Evolutionary conservation across 192 early-diverging fungal genomes (phyloP).

Genomic region (Glomus cerebriforme): DNA sequence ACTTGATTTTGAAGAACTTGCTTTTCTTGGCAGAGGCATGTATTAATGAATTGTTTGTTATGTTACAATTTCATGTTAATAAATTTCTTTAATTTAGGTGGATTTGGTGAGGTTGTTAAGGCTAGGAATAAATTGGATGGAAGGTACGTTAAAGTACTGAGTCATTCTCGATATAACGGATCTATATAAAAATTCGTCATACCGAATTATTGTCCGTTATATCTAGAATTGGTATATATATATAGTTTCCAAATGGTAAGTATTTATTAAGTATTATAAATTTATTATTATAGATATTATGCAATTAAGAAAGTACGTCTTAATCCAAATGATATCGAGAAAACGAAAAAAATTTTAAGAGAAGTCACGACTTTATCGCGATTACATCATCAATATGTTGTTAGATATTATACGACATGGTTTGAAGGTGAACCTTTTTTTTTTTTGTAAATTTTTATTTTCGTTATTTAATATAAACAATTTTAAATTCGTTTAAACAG

Average conservation of each 20-base stretch:
- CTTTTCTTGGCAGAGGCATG: conserved; percentile 64
- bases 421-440: conserved; percentile 67
- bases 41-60: neutral
- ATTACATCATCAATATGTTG: conserved; percentile 87
- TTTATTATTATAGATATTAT: conserved; percentile 55
- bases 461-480: neutral
- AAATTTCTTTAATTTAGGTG: conserved; percentile 51
- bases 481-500: conserved; percentile 10
- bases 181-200: neutral
- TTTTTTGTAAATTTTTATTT: neutral
- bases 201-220: no score
- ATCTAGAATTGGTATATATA: no score
- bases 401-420: conserved; percentile 89
- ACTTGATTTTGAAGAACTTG: conserved; percentile 77
- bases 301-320: conserved; percentile 92
- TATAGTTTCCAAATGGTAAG: neutral
- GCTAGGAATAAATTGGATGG: conserved; percentile 83
- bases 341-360: conserved; percentile 80
- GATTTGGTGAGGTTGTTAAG: conserved; percentile 96
- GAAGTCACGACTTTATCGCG: conserved; percentile 91
- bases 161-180: neutral
- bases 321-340: conserved; percentile 75
- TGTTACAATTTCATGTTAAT: conserved; percentile 7
- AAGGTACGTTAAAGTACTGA: conserved; percentile 29
- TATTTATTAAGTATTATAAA: neutral